Base-by-base conservation (phyloP, 495 filamentous ascomycete genomes). In the Tuber magnatum region DNA sequence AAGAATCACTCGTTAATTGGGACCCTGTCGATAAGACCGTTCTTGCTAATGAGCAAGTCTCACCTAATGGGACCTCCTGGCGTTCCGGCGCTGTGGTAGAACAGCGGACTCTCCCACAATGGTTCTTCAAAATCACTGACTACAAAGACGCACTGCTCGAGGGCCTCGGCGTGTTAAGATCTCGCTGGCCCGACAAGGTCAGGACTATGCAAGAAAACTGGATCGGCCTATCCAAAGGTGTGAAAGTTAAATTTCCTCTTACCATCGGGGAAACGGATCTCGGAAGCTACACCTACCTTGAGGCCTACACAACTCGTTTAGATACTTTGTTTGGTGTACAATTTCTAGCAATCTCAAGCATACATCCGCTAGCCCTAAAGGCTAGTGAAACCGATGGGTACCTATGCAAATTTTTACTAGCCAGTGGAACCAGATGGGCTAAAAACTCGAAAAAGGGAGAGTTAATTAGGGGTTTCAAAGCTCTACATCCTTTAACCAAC, bases 1-100 rank as follows among this genome's bases (percentile, higher is more conserved):
- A 86, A 16, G 90, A 94, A 73, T 90, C 93, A 24, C 80, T 93
- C 56, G 93, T 97, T 74, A 97, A 97, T 83, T 97, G 91, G 84
- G 93, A 97, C 78, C 93, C 93, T 8, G 87, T 97, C 38, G 93
- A 97, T 82, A 90, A 91, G 84, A 97, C 93, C 0, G 93, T 97
- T 40, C 84, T 97, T 69, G 93, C 93, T 1, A 97, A 97, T 82
- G 93, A 97, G 80, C 93, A 97, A 83, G 93, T 97, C 16, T 92
- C 94, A 81, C 85, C 90, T 10, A 90, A 92, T 80, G 93, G 93
- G 2, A 89, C 86, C 78, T 96, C 93, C 10, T 97, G 93, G 93
- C 87, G 93, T 71, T 95, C 93, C 14, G 93, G 93, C 4, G 93
- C 92, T 10, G 90, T 92, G 78, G 93, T 97, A 43, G 92, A 94